Evolutionary conservation across 495 filamentous ascomycete genomes (phyloP), one percentile per base, ranked within the genome.

Genomic region (Trichoderma asperelloides): DNA sequence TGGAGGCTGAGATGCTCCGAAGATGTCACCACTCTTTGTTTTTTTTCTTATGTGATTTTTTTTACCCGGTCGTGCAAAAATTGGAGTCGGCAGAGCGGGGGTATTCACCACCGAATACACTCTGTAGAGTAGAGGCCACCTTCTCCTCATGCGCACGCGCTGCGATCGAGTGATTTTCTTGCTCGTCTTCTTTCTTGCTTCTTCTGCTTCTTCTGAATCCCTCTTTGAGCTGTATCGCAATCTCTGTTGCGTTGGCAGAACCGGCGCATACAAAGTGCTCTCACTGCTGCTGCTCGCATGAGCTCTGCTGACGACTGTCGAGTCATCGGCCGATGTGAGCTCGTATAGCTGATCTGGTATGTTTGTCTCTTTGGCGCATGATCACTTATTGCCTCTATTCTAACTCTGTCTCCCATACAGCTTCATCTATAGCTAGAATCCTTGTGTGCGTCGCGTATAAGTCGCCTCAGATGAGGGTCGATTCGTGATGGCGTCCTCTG

Each of bases 381-480:
- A n/a, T n/a, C 1, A 25, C 4, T 27, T 25, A 55, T 27, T 55
- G 11, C 27, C 60, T 63, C 60, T 63, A 2, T 3, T 30, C 62
- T 37, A 63, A 63, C 8, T 15, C 25, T 37, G n/a, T 18, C 25
- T 33, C 62, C 4, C 25, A 33, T 40, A 12, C 13, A 37, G 57
- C 15, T 23, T 1, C 57, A 13, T 37, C 28, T n/a, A 33, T 37
- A 63, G 28, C 25, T 21, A 64, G 23, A 43, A 28, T 40, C 39
- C 4, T 41, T 28, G 33, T 13, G 62, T 25, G 30, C 27, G 33
- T 33, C 40, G 33, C 7, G 33, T 40, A 12, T 7, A 41, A 64
- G 25, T 64, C 55, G 63, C 63, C 40, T 64, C 63, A 64, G 63
- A 64, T 64, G 63, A 64, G 63, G 63, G 63, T 64, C 40, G 63